phyloP scores from a whole-genome alignment of 2,329 filamentous ascomycete genomes.

The Rutstroemia sp. region DNA sequence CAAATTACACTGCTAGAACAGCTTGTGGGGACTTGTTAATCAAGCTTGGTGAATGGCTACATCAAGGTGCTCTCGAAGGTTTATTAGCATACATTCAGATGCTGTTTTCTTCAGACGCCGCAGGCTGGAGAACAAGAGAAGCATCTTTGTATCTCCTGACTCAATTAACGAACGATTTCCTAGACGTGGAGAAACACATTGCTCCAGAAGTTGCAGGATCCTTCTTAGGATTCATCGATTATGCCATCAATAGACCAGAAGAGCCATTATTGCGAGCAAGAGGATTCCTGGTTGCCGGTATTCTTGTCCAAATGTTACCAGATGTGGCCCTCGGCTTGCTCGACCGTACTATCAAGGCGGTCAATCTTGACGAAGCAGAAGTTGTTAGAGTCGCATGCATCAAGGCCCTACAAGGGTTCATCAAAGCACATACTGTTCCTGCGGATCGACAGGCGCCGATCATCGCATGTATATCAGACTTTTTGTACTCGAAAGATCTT shows the following conservation, averaged over 20 bases:
- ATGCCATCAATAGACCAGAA: slow-evolving; percentile 60
- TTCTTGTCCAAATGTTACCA: slow-evolving; percentile 62
- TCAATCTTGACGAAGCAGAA: slow-evolving; percentile 70
- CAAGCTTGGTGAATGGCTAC: slow-evolving; percentile 87
- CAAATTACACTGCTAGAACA: slow-evolving; percentile 91
- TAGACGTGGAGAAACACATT: slow-evolving; percentile 69
- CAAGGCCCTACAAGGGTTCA: slow-evolving; percentile 68
- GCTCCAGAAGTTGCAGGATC: slow-evolving; percentile 60
- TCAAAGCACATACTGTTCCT: slow-evolving; percentile 42
- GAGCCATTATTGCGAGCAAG: slow-evolving; percentile 76
- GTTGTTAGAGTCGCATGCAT: slow-evolving; percentile 90
- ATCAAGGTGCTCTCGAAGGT: slow-evolving; percentile 66
- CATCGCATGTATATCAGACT: slow-evolving; percentile 57
- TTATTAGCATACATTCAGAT: slow-evolving; percentile 69
- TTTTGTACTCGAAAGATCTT: slow-evolving; percentile 72
- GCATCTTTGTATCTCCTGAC: slow-evolving; percentile 79
- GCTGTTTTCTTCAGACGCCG: slow-evolving; percentile 54
- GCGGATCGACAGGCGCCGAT: slow-evolving; percentile 53
- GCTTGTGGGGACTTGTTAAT: slow-evolving; percentile 88
- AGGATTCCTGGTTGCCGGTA: slow-evolving; percentile 79
- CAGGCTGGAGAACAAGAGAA: slow-evolving; percentile 61
- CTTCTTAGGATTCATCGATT: slow-evolving; percentile 74
- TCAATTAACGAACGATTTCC: slow-evolving; percentile 74
- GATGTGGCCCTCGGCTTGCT: slow-evolving; percentile 56
- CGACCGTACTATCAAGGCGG: slow-evolving; percentile 66